Conservation (phyloP, 139 green algal species). For the Haematococcus lacustris region DNA sequence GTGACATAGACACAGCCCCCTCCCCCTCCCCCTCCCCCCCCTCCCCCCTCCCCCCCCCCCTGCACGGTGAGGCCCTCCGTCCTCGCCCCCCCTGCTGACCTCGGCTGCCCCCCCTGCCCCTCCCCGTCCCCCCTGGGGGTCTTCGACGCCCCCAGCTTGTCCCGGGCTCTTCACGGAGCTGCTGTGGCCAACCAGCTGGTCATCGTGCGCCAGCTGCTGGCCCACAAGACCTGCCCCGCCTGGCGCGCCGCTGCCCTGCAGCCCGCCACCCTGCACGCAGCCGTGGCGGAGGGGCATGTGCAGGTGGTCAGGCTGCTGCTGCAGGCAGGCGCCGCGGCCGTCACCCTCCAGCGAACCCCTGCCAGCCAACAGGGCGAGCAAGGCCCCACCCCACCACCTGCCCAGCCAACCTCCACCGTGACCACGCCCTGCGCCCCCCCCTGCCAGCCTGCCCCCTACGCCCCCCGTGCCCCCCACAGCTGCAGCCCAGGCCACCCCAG, state of each 20-base stretch:
- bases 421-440: no score
- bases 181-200: not conserved
- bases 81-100: not conserved
- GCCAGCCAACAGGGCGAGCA: no score
- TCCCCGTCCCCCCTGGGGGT: not conserved
- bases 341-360: not conserved
- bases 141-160: not conserved
- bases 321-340: not conserved
- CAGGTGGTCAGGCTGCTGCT: not conserved
- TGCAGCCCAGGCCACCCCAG: no score
- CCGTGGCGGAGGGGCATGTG: conserved; percentile 1
- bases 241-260: not conserved
- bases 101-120: not conserved
- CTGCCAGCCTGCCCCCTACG: no score
- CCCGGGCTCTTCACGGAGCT: not conserved
- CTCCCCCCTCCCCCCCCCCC: not conserved
- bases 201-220: not conserved
- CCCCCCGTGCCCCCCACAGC: no score
- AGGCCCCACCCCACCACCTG: no score
- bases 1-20: not conserved
- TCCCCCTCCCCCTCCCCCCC: not conserved
- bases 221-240: not conserved
- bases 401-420: no score
- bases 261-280: not conserved
- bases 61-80: no score